Conservation (phyloP, 75 land plant species). For the Pinus tabuliformis region DNA sequence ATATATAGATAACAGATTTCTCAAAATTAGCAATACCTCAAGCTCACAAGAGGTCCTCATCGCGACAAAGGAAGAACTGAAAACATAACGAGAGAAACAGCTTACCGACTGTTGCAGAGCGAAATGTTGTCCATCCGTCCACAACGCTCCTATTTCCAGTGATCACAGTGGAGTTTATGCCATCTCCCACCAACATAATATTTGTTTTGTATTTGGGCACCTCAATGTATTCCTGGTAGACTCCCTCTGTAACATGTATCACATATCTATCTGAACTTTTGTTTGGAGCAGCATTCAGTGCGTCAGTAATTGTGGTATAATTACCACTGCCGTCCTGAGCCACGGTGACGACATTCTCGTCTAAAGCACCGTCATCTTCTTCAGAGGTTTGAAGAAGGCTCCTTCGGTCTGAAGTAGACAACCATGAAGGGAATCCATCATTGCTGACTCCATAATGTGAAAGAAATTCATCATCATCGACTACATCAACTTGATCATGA, state of each 20-base stretch:
- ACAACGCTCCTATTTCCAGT: conserved; percentile 52
- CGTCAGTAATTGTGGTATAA: conserved; percentile 33
- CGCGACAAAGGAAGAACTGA: conserved; percentile 3
- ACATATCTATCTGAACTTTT: conserved; percentile 36
- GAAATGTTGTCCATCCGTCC: conserved; percentile 71
- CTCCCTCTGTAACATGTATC: conserved; percentile 68
- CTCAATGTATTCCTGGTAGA: conserved; percentile 55
- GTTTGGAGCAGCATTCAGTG: conserved; percentile 49
- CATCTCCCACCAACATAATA: conserved; percentile 41
- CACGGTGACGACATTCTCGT: conserved; percentile 26
- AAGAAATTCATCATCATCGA: too few species aligned
- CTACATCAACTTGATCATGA: too few species aligned
- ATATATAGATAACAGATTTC: too few species aligned
- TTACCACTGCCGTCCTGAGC: conserved; percentile 53
- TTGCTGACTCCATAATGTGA: not conserved
- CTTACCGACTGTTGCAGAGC: conserved; percentile 77
- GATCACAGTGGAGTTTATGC: conserved; percentile 61
- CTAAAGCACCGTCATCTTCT: not conserved
- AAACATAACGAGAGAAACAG: conserved; percentile 6
- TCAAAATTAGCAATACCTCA: too few species aligned
- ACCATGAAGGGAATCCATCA: conserved; percentile 54
- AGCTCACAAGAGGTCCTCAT: too few species aligned
- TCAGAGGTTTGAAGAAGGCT: not conserved
- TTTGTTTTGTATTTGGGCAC: conserved; percentile 45
- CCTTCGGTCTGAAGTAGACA: conserved; percentile 19